phyloP scores from a whole-genome alignment of 306 rosid genomes.

The Trifolium dubium region DNA sequence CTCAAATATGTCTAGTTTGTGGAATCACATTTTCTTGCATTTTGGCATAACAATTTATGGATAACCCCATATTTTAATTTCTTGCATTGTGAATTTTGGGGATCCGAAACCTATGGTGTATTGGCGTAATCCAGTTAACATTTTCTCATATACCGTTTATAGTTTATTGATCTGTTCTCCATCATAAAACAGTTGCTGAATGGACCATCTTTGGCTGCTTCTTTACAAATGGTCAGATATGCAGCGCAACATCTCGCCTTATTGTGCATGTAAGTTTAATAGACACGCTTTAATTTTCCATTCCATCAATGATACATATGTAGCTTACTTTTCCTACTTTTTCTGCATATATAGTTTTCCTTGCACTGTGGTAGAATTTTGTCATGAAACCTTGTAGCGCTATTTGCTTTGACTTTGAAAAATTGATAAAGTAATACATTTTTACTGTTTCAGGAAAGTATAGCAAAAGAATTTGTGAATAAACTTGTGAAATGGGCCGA shows the following conservation, averaged over 20 bases:
- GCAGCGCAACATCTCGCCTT: slow-evolving; percentile 99
- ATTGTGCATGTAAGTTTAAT: slow-evolving; percentile 78
- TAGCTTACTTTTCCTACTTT: slow-evolving; percentile 14
- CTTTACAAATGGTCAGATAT: slow-evolving; percentile 99
- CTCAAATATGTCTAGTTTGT: slow-evolving; percentile 21
- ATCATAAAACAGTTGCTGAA: slow-evolving; percentile 80
- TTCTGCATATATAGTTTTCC: slow-evolving; percentile 3
- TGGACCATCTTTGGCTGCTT: slow-evolving; percentile 93
- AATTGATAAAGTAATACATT: slow-evolving; percentile 3
- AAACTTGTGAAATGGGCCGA: slow-evolving; percentile 74
- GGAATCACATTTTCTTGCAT: slow-evolving; percentile 12
- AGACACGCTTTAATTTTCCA: background rate
- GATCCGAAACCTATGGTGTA: slow-evolving; percentile 12
- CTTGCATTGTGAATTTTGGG: slow-evolving; percentile 14
- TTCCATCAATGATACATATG: slow-evolving; percentile 10
- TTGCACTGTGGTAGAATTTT: background rate
- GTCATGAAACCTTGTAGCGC: background rate
- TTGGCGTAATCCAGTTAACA: background rate
- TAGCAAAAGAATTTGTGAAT: slow-evolving; percentile 74
- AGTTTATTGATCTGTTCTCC: slow-evolving; percentile 31
- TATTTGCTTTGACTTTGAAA: slow-evolving; percentile 9
- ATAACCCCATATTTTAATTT: background rate
- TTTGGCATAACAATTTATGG: background rate
- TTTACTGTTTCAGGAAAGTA: slow-evolving; percentile 71
- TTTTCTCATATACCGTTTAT: background rate